A percentile compares a stretch with the other conserved stretches of the same genome.
Conservation (phyloP, 2,329 filamentous ascomycete genomes). For the Sporothrix variecibatus region DNA sequence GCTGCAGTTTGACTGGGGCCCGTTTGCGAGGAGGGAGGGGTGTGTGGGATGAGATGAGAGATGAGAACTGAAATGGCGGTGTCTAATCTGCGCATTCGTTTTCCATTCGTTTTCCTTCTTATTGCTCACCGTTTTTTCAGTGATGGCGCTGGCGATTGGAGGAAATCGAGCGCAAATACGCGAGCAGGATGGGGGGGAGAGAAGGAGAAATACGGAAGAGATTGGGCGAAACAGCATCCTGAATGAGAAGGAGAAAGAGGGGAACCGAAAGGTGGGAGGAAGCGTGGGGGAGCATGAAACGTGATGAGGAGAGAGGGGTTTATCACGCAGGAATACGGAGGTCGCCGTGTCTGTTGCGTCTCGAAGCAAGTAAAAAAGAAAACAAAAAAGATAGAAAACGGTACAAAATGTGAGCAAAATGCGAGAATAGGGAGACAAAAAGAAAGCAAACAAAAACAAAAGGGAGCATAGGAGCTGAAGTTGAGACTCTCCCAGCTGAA, state of each 20-base stretch:
- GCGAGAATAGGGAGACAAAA: background rate
- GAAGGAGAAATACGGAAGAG: background rate
- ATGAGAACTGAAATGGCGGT: background rate
- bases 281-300: background rate
- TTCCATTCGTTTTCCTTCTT: background rate
- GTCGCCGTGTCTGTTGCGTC: background rate
- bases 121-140: constrained; percentile 6
- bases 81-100: background rate
- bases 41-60: background rate
- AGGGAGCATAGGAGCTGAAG: background rate
- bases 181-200: background rate
- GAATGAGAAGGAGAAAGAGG: background rate
- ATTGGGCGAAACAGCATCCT: constrained; percentile 5
- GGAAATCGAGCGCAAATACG: background rate
- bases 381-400: background rate
- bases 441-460: background rate
- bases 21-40: background rate
- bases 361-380: background rate
- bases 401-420: background rate
- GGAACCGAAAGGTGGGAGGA: background rate
- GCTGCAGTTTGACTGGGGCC: background rate
- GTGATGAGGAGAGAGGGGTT: background rate
- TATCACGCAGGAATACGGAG: background rate
- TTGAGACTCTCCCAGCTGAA: background rate
- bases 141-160: constrained; percentile 4